phyloP scores from a whole-genome alignment of 352 stramenopile genomes.

The Phytophthora citrophthora region DNA sequence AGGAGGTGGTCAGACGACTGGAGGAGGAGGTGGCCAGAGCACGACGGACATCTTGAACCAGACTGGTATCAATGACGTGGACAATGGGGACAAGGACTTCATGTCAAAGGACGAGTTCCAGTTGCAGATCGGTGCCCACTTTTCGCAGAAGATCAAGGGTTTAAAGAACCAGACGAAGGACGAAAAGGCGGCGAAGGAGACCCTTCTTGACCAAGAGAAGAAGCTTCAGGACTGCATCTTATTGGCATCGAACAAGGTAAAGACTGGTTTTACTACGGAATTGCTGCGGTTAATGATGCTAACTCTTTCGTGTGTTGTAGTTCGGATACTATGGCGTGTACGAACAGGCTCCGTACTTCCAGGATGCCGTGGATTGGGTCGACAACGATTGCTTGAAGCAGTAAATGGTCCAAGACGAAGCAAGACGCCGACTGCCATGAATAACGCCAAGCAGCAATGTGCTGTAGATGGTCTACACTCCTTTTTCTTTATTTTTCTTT shows the following conservation, averaged over 20 bases:
- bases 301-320: conserved; percentile 21
- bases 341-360: conserved; percentile 51
- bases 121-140: conserved; percentile 39
- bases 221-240: conserved; percentile 52
- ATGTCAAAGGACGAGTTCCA: conserved; percentile 61
- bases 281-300: conserved; percentile 1
- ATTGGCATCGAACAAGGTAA: conserved; percentile 54
- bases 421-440: conserved; percentile 5
- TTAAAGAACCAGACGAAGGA: conserved; percentile 25
- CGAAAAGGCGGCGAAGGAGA: conserved; percentile 31
- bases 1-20: too few relatives aligned
- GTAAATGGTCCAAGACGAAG: conserved; percentile 7
- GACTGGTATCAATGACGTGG: conserved; percentile 3
- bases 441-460: conserved; percentile 6
- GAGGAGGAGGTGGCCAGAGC: not conserved
- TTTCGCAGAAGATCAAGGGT: conserved; percentile 29
- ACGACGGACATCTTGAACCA: conserved; percentile 18
- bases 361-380: conserved; percentile 56
- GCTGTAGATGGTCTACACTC: conserved; percentile 19
- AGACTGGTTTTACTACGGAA: not conserved
- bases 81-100: conserved; percentile 27
- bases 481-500: conserved; percentile 13
- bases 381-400: conserved; percentile 45
- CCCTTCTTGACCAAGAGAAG: conserved; percentile 28
- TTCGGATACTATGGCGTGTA: conserved; percentile 67